A percentile compares a stretch with the other conserved stretches of the same genome.
Evolutionary conservation across 2,329 filamentous ascomycete genomes (phyloP).

Genomic region (Taxawa tesnikishii): DNA sequence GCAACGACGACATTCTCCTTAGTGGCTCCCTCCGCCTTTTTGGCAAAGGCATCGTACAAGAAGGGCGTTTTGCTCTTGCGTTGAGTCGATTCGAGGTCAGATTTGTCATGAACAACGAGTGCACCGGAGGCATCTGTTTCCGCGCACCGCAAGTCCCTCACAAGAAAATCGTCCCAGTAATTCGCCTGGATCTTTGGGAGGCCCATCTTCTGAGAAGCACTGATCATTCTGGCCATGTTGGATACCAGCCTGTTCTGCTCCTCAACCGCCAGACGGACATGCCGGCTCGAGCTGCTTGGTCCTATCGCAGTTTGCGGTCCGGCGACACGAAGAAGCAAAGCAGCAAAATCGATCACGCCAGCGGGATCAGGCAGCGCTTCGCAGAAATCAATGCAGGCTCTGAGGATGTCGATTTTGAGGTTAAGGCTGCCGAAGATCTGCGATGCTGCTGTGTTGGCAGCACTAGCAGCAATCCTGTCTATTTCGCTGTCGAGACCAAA

Average conservation of each 20-base stretch:
- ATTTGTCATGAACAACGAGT: constrained; percentile 36
- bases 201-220: constrained; percentile 64
- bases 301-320: constrained; percentile 42
- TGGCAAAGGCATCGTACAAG: constrained; percentile 87
- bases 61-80: constrained; percentile 55
- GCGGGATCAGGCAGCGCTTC: constrained; percentile 87
- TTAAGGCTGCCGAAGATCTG: constrained; percentile 58
- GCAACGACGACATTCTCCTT: constrained; percentile 55
- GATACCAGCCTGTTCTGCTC: constrained; percentile 77
- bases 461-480: constrained; percentile 1
- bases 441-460: constrained; percentile 3
- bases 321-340: constrained; percentile 69
- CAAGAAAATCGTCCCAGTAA: constrained; percentile 94
- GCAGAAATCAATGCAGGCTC: constrained; percentile 84
- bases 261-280: constrained; percentile 61
- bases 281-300: constrained; percentile 17
- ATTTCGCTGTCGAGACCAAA: constrained; percentile 2
- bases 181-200: constrained; percentile 59
- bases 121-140: constrained; percentile 31
- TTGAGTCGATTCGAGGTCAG: constrained; percentile 8
- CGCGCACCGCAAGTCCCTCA: constrained; percentile 64
- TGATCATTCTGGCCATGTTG: constrained; percentile 75
- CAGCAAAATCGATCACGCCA: constrained; percentile 79
- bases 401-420: constrained; percentile 75
- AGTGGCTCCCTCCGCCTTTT: constrained; percentile 42